Conservation (phyloP, 2,329 filamentous ascomycete genomes). For the Fusarium continuum region DNA sequence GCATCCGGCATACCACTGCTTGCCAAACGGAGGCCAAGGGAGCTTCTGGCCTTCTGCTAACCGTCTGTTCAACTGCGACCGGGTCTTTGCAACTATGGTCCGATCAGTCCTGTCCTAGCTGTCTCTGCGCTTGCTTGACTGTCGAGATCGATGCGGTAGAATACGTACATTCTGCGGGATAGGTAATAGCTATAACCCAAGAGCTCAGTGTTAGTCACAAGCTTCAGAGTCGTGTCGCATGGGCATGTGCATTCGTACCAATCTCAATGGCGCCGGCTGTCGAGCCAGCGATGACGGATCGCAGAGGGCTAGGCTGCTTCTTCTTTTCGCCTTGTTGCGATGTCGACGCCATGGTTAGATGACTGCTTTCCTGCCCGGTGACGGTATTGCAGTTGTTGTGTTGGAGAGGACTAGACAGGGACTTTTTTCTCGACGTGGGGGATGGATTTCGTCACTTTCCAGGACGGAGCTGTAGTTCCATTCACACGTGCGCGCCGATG, state of each 20-base stretch:
- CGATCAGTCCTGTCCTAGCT: slow-evolving; percentile 9
- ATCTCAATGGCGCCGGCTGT: slow-evolving; percentile 97
- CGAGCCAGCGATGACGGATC: slow-evolving; percentile 90
- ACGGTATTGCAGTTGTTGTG: not conserved
- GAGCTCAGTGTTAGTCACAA: slow-evolving; percentile 20
- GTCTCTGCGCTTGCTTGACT: not conserved
- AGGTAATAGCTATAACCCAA: slow-evolving; percentile 76
- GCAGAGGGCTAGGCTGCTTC: slow-evolving; percentile 75
- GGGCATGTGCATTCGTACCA: slow-evolving; percentile 62
- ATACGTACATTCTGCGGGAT: slow-evolving; percentile 88
- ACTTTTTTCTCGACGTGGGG: slow-evolving; percentile 32
- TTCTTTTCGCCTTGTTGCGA: slow-evolving; percentile 46
- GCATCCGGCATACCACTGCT: slow-evolving; percentile 97
- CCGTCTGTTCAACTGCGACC: slow-evolving; percentile 89
- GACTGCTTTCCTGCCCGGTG: slow-evolving; percentile 2
- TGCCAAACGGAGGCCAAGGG: slow-evolving; percentile 92
- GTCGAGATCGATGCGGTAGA: not conserved
- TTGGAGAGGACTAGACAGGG: not conserved
- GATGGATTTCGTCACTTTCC: slow-evolving; percentile 41
- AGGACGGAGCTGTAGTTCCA: slow-evolving; percentile 11
- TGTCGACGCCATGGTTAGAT: slow-evolving; percentile 44
- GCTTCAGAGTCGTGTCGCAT: not conserved
- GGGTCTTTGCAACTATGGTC: slow-evolving; percentile 84
- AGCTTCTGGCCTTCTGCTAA: slow-evolving; percentile 85
- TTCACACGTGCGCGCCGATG: slow-evolving; percentile 37